Conservation (phyloP, 768 basidiomycete genomes). For the Suillus decipiens region DNA sequence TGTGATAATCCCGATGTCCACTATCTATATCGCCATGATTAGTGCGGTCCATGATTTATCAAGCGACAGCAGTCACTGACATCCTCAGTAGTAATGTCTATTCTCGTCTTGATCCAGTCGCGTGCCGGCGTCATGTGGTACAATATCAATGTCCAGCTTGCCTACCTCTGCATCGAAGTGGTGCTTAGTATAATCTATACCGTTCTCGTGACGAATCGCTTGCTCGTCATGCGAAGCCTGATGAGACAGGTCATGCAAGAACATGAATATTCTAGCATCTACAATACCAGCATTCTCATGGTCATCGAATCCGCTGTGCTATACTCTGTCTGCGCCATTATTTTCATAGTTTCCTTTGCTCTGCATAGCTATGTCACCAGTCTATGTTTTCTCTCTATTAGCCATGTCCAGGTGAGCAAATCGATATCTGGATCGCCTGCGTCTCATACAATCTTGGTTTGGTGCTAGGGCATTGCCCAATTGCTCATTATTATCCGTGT, state of each 20-base stretch:
- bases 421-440: background rate
- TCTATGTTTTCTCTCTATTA: constrained; percentile 26
- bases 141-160: constrained; percentile 18
- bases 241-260: constrained; percentile 17
- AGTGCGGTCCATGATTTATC: constrained; percentile 11
- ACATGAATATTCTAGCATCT: constrained; percentile 10
- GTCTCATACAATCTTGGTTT: background rate
- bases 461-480: background rate
- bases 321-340: constrained; percentile 25
- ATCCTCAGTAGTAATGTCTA: background rate
- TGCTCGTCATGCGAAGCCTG: constrained; percentile 21
- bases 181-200: constrained; percentile 29
- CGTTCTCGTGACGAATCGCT: constrained; percentile 24
- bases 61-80: background rate
- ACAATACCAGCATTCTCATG: constrained; percentile 30
- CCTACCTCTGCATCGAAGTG: constrained; percentile 25
- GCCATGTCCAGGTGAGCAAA: constrained; percentile 12
- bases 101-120: constrained; percentile 2
- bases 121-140: constrained; percentile 2
- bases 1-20: constrained; percentile 16
- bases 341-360: constrained; percentile 30
- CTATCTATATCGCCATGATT: constrained; percentile 6
- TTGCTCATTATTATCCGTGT: background rate
- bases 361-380: constrained; percentile 20
- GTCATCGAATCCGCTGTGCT: constrained; percentile 32